Conservation (phyloP, 2,329 filamentous ascomycete species). For the Fusarium zealandicum region DNA sequence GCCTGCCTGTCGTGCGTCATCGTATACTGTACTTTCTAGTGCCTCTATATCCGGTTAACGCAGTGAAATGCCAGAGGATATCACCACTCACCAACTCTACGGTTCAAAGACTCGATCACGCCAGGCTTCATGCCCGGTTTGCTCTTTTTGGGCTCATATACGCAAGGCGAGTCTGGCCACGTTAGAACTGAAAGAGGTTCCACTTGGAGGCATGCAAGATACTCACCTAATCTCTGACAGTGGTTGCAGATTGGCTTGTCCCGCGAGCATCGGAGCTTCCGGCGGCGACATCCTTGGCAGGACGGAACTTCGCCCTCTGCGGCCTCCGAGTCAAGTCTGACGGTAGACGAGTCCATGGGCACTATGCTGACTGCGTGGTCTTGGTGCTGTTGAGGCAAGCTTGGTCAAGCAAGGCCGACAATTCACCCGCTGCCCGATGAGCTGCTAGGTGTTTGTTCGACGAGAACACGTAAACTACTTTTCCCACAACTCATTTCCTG, state of each 20-base stretch:
- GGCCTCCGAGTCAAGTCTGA: neutral
- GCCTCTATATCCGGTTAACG: slow-evolving; percentile 13
- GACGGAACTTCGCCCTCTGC: slow-evolving; percentile 21
- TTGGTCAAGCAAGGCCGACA: neutral
- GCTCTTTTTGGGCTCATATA: slow-evolving; percentile 27
- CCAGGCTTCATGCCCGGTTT: slow-evolving; percentile 30
- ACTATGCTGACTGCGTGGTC: neutral
- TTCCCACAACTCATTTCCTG: neutral
- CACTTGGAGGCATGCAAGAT: neutral
- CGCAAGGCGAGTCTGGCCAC: slow-evolving; percentile 14
- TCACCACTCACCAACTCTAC: slow-evolving; percentile 21
- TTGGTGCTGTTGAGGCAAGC: neutral
- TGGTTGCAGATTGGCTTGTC: slow-evolving; percentile 34
- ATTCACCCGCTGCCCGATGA: slow-evolving; percentile 30
- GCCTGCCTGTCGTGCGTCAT: neutral
- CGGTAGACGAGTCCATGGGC: neutral
- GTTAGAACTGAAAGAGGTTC: neutral
- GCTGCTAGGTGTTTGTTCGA: slow-evolving; percentile 3
- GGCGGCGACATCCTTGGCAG: slow-evolving; percentile 34
- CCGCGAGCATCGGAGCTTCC: slow-evolving; percentile 33
- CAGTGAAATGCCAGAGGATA: neutral
- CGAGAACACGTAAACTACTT: neutral
- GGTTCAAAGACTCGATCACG: slow-evolving; percentile 21
- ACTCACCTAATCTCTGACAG: slow-evolving; percentile 28
- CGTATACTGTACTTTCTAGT: slow-evolving; percentile 24